A percentile compares a stretch with the other conserved stretches of the same genome.
Conservation (phyloP, 305 asterid genomes). For the Caryopteris hybrid region DNA sequence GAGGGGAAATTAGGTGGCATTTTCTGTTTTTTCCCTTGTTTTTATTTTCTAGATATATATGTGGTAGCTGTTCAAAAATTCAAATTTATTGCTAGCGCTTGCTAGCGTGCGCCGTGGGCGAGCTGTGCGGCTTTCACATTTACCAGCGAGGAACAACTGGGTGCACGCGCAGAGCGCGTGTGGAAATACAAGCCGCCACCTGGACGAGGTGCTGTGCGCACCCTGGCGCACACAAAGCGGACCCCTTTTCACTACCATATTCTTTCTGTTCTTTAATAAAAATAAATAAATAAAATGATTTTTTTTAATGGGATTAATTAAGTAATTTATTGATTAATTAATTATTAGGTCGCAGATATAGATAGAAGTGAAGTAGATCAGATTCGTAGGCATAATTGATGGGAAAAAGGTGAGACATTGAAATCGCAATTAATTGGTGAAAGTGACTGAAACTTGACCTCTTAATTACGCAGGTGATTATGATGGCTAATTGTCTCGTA, state of each 20-base stretch:
- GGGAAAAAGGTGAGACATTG: conserved; percentile 36
- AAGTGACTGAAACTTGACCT: conserved; percentile 48
- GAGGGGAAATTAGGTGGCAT: conserved; percentile 58
- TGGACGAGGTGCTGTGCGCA: conserved; percentile 27
- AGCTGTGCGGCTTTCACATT: conserved; percentile 8
- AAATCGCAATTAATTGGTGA: conserved; percentile 40
- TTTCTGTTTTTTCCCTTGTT: conserved; percentile 20
- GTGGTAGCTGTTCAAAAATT: conserved; percentile 34
- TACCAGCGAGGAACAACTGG: background rate
- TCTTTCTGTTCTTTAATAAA: background rate
- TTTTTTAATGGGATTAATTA: conserved; percentile 12
- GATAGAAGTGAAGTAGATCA: conserved; percentile 19
- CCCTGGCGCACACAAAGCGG: conserved; percentile 23
- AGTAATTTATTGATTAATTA: conserved; percentile 18
- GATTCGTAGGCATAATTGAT: conserved; percentile 36
- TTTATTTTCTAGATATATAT: background rate
- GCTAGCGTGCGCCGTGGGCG: conserved; percentile 38
- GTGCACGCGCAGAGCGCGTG: conserved; percentile 25
- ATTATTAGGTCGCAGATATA: conserved; percentile 13
- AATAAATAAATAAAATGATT: too few species aligned
- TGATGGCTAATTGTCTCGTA: conserved; percentile 24
- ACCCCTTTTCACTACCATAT: background rate
- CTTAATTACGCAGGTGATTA: conserved; percentile 21
- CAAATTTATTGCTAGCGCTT: conserved; percentile 25
- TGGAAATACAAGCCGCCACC: conserved; percentile 2